phyloP scores from a whole-genome alignment of 768 basidiomycete genomes.

The Hericium coralloides region DNA sequence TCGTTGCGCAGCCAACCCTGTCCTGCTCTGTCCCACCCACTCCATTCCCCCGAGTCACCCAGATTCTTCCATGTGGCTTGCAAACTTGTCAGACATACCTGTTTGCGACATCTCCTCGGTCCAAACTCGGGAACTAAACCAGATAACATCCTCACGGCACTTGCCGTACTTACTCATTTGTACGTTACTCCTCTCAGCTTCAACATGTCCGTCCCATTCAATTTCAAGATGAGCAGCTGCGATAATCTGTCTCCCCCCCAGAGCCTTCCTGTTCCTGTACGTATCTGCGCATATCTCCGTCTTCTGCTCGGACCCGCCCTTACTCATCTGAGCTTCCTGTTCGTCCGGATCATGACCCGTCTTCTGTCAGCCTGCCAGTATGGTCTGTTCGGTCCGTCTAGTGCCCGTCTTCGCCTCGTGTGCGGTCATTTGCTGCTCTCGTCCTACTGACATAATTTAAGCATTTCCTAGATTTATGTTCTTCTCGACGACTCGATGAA shows the following conservation, averaged over 20 bases:
- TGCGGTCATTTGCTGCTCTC: background rate
- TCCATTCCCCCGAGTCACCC: too few species aligned
- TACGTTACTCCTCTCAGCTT: background rate
- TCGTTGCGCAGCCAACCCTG: background rate
- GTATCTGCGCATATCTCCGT: slow-evolving; percentile 2
- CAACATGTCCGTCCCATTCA: background rate
- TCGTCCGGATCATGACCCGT: background rate
- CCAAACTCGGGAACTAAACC: background rate
- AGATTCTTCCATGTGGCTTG: too few species aligned
- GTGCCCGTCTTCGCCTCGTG: background rate
- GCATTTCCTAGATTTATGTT: background rate
- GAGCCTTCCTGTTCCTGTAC: background rate
- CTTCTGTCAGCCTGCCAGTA: background rate
- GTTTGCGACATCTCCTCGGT: background rate
- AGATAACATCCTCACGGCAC: background rate
- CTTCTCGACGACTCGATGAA: too few species aligned
- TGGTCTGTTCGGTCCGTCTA: background rate
- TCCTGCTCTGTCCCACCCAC: too few species aligned
- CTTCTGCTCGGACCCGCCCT: background rate
- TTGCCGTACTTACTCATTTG: background rate
- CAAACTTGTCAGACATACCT: too few species aligned
- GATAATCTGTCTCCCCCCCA: background rate
- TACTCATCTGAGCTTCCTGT: background rate
- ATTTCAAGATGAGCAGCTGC: background rate
- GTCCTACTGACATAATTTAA: slow-evolving; percentile 3